Percentiles rank a stretch among this genome's conserved stretches.
Evolutionary conservation across 2,329 filamentous ascomycete species (phyloP).

Genomic region (Clarireedia homoeocarpa): DNA sequence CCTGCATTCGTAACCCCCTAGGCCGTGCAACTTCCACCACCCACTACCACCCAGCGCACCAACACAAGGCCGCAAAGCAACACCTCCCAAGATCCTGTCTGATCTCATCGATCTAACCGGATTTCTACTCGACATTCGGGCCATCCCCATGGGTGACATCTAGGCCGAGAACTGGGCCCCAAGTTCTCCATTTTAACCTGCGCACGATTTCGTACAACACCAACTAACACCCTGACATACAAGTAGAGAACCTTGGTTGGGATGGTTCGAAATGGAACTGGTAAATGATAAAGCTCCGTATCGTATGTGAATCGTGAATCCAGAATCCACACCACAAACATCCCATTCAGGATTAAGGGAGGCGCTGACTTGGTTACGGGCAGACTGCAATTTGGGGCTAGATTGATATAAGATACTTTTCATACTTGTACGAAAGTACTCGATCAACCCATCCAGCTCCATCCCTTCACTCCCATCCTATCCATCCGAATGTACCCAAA

Average conservation of each 20-base stretch:
- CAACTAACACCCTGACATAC: not conserved
- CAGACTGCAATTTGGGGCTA: constrained; percentile 5
- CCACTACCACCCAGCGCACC: not conserved
- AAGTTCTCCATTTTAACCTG: constrained; percentile 4
- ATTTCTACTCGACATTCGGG: not conserved
- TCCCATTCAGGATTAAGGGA: not conserved
- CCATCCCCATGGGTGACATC: not conserved
- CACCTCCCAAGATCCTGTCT: not conserved
- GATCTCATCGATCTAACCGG: not conserved
- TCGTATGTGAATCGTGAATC: not conserved
- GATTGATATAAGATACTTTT: not conserved
- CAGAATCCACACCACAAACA: not conserved
- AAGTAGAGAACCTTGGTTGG: not conserved
- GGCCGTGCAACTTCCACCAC: not conserved
- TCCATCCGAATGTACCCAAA: too few relatives aligned
- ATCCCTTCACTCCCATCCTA: too few relatives aligned
- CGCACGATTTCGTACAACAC: not conserved
- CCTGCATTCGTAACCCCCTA: not conserved
- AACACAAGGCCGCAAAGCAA: not conserved
- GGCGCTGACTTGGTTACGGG: not conserved
- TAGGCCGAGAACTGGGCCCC: not conserved
- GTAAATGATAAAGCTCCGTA: too few relatives aligned
- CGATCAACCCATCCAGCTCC: too few relatives aligned
- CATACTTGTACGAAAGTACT: not conserved
- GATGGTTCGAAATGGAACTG: not conserved